Evolutionary conservation across 768 basidiomycete species (phyloP), one percentile per base, ranked within the genome.

Genomic region (Rhodotorula kratochvilovae): DNA sequence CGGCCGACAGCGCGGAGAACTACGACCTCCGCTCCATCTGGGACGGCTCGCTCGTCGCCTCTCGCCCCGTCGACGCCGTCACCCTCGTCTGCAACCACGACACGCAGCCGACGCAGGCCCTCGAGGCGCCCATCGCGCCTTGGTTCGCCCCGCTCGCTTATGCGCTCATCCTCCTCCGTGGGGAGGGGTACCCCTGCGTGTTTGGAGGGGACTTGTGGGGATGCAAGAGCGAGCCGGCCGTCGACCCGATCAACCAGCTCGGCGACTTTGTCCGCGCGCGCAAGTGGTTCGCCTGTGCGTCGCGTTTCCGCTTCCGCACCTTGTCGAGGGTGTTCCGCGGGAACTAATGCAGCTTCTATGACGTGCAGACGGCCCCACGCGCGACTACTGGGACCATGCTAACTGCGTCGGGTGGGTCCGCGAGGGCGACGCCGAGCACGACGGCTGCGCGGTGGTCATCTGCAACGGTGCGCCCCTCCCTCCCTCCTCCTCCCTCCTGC

Each of bases 381-480:
- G 77, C 25, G 81, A 83, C 61, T 81, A 83, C 78, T 81, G 76
- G 77, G 81, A 83, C 76, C 77, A 76, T 79, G 76, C 81, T 65
- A 80, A 82, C 75, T 79, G 78, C 58, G 76, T 81, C 45, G 83
- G 82, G 29, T 83, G 83, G 83, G 75, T 82, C n/a, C 69, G 83
- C 23, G 80, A 77, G 54, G 82, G 82, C 27, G 79, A 81, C 64
- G 80, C 79, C 17, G 65, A 71, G 42, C 80, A 81, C 68, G 80
- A 82, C 60, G 80, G 80, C 1, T 81, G 79, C 58, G 82, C 82
- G 0, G 75, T 77, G 39, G 76, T 80, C n/a, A 61, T 80, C 53
- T 76, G 71, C 63, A 78, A 73, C 71, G 79, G 57, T 58, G 25
- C 21, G 57, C 33, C 17, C 45, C 17, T 25, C 53, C 4, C n/a